Evolutionary conservation across 371 early-diverging fungal species (phyloP).

Genomic region (Syncephalastrum contaminatum): DNA sequence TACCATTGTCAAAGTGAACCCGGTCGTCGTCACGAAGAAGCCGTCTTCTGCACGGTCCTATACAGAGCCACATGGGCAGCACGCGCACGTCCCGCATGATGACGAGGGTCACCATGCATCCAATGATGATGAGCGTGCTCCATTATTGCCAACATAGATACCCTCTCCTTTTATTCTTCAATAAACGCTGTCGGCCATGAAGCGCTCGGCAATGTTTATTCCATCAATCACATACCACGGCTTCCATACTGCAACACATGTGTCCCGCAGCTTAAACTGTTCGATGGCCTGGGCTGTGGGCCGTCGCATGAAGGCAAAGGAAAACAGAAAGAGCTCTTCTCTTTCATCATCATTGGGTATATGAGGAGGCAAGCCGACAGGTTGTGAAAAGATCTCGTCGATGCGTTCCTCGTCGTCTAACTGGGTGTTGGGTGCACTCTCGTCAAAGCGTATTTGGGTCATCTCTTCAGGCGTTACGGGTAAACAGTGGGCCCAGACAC

Average conservation of each 20-base stretch:
- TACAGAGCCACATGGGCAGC: too few relatives aligned
- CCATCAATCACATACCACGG: conserved; percentile 7
- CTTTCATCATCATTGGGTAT: not conserved
- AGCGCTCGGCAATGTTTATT: not conserved
- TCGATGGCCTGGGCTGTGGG: too few relatives aligned
- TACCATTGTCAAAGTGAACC: conserved; percentile 55
- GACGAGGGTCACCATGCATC: too few relatives aligned
- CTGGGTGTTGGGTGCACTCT: not conserved
- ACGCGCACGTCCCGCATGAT: too few relatives aligned
- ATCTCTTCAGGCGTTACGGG: conserved; percentile 1
- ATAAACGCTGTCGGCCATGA: conserved; percentile 10
- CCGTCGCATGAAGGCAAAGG: not conserved
- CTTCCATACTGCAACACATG: conserved; percentile 6
- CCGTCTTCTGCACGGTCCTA: too few relatives aligned
- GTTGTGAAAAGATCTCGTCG: conserved; percentile 7
- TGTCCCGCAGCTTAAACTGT: not conserved
- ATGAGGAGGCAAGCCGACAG: conserved; percentile 4
- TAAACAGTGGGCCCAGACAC: conserved; percentile 1
- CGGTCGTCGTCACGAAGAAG: not conserved
- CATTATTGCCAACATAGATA: too few relatives aligned
- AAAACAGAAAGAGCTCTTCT: conserved; percentile 5
- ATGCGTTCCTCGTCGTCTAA: conserved; percentile 1
- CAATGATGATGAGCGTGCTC: too few relatives aligned
- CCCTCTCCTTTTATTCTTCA: not conserved
- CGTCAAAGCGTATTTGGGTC: not conserved